A percentile compares a stretch with the other conserved stretches of the same genome.
Evolutionary conservation across 805 yeast species (phyloP).

Genomic region (Barnettozyma pratensis): DNA sequence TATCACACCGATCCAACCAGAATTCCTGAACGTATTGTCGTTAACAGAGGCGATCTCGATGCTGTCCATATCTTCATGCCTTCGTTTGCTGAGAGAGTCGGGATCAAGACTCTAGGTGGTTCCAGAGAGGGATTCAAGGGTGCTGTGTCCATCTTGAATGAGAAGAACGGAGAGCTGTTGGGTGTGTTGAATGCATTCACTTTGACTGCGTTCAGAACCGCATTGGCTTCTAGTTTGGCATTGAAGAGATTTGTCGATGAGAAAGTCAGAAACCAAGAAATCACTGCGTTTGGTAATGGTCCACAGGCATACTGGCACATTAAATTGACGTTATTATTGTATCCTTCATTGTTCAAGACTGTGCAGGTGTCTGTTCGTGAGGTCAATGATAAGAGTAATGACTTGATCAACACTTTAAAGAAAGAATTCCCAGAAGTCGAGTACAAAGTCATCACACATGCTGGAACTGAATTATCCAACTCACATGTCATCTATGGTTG

Average conservation of each 20-base stretch:
- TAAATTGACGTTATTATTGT: constrained; percentile 36
- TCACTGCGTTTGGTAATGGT: constrained; percentile 55
- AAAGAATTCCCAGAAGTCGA: constrained; percentile 26
- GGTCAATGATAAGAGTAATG: constrained; percentile 31
- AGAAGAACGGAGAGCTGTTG: constrained; percentile 41
- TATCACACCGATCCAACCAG: constrained; percentile 39
- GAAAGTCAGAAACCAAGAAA: constrained; percentile 17
- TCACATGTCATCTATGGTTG: constrained; percentile 55
- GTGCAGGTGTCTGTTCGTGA: constrained; percentile 45
- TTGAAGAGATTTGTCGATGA: constrained; percentile 33
- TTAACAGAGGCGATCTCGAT: constrained; percentile 30
- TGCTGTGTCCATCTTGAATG: constrained; percentile 44
- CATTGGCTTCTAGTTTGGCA: constrained; percentile 48
- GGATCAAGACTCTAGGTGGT: constrained; percentile 56
- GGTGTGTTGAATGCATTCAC: constrained; percentile 56
- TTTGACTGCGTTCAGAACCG: constrained; percentile 64
- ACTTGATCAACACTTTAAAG: constrained; percentile 23
- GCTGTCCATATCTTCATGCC: constrained; percentile 62
- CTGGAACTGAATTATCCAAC: constrained; percentile 26
- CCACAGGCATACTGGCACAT: constrained; percentile 64
- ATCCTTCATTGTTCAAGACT: constrained; percentile 29
- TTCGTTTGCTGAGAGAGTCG: constrained; percentile 49
- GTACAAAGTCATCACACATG: constrained; percentile 21
- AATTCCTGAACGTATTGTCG: constrained; percentile 52
- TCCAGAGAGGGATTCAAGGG: constrained; percentile 59